A percentile compares a stretch with the other conserved stretches of the same genome.
Evolutionary conservation across 352 stramenopile species (phyloP).

Genomic region (Nothophytophthora sp.): DNA sequence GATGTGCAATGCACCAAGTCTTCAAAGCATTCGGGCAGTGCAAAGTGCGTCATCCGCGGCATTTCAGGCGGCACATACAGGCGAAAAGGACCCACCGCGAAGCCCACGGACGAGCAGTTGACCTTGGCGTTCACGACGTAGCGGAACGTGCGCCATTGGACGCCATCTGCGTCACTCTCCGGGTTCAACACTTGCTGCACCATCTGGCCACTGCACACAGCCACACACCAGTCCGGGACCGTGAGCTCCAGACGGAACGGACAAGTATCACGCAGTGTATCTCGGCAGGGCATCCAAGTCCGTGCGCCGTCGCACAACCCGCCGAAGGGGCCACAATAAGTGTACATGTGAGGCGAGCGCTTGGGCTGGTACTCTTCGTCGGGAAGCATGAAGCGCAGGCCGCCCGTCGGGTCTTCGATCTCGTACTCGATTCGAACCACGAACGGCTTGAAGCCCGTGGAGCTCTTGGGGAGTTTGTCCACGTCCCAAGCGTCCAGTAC

Average conservation of each 20-base stretch:
- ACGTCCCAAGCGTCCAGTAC: conserved; percentile 70
- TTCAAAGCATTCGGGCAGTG: conserved; percentile 74
- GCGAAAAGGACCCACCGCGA: conserved; percentile 78
- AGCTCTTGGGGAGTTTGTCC: conserved; percentile 65
- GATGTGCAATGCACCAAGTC: conserved; percentile 76
- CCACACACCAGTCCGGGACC: conserved; percentile 81
- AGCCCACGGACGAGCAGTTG: conserved; percentile 80
- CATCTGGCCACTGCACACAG: conserved; percentile 83
- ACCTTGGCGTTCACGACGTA: conserved; percentile 84
- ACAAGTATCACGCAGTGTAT: conserved; percentile 74
- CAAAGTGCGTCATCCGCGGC: conserved; percentile 85
- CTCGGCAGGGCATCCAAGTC: conserved; percentile 85
- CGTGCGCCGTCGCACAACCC: conserved; percentile 80
- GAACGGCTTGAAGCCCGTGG: conserved; percentile 69
- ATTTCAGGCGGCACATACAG: conserved; percentile 78
- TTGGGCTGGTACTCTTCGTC: conserved; percentile 68
- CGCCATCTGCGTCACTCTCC: conserved; percentile 38
- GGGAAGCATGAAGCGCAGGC: conserved; percentile 73
- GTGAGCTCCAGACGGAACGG: conserved; percentile 77
- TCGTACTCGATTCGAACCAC: conserved; percentile 82
- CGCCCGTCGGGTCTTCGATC: conserved; percentile 62
- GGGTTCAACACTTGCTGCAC: conserved; percentile 76
- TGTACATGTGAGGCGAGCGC: conserved; percentile 86
- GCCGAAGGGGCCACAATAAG: conserved; percentile 80
- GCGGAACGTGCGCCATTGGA: conserved; percentile 65